Conservation (phyloP, 148 eudicot species). For the Persicaria tinctoria region DNA sequence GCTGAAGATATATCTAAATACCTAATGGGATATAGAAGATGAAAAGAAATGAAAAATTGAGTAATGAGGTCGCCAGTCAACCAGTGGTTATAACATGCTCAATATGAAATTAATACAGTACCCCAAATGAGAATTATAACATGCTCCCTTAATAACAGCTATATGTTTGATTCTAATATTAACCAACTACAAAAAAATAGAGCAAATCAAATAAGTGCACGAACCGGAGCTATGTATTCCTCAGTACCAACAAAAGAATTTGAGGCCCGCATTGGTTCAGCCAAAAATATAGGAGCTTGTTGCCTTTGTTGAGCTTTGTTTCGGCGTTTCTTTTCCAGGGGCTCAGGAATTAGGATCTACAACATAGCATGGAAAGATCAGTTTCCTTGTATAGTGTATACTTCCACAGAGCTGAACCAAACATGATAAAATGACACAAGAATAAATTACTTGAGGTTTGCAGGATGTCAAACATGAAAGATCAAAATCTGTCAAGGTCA, state of each 20-base stretch:
- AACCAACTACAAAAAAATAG: neutral
- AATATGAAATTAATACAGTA: too few relatives aligned
- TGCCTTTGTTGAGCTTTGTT: slow-evolving; percentile 61
- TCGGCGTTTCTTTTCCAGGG: slow-evolving; percentile 57
- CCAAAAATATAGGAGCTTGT: slow-evolving; percentile 73
- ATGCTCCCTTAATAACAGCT: neutral
- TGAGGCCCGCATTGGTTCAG: slow-evolving; percentile 96
- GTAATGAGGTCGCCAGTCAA: neutral
- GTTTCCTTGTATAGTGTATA: neutral
- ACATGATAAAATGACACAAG: neutral
- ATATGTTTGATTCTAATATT: neutral
- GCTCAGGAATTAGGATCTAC: slow-evolving; percentile 69
- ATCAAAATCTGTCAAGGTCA: slow-evolving; percentile 92
- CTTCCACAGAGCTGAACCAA: neutral
- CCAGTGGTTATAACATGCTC: too few relatives aligned
- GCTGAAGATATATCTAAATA: neutral
- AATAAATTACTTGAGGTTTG: slow-evolving; percentile 73
- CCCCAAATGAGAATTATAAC: neutral
- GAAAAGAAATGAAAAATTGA: neutral
- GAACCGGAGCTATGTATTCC: slow-evolving; percentile 97
- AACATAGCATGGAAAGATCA: neutral
- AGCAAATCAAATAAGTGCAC: slow-evolving; percentile 11
- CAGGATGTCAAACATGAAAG: slow-evolving; percentile 95
- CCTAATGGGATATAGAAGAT: slow-evolving; percentile 9
- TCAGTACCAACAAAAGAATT: slow-evolving; percentile 99